Evolutionary conservation across 805 yeast genomes (phyloP).

Genomic region (Myxozyma mucilagina): DNA sequence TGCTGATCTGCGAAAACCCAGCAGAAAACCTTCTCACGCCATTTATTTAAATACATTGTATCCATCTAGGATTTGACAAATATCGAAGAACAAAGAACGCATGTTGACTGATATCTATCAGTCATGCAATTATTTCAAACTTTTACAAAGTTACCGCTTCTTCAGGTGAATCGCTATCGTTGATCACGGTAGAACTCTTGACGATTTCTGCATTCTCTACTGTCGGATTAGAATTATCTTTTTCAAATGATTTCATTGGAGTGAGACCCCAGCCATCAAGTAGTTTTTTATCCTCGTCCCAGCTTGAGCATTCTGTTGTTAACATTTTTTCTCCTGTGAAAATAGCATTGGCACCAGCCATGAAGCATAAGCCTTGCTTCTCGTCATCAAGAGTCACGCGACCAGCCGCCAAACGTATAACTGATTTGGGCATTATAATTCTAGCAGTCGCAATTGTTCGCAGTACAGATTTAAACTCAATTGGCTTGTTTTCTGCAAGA

Average conservation of each 20-base stretch:
- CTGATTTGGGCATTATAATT: constrained; percentile 68
- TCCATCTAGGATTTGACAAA: no score
- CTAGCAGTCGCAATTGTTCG: constrained; percentile 77
- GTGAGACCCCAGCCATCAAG: constrained; percentile 64
- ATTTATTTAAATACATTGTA: no score
- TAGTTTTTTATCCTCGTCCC: constrained; percentile 79
- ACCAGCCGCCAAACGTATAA: constrained; percentile 77
- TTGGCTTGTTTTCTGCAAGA: constrained; percentile 57
- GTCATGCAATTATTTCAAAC: no score
- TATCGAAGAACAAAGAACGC: no score
- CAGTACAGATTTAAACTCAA: constrained; percentile 62
- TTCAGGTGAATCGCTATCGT: no score
- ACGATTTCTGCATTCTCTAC: neutral
- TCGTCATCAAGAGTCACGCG: constrained; percentile 76
- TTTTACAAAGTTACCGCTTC: no score
- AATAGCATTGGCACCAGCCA: constrained; percentile 78
- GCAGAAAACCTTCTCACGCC: no score
- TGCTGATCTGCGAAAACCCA: no score
- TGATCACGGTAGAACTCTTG: neutral
- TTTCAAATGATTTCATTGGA: constrained; percentile 20
- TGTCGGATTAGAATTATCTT: constrained; percentile 11
- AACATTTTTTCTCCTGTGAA: constrained; percentile 81
- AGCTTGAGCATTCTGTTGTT: constrained; percentile 79
- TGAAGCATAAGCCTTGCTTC: constrained; percentile 72
- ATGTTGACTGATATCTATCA: no score